These are phyloP conservation scores for Lenzites betulinus DNA, from an alignment of 768 basidiomycete species.

Conservation along the genomic window DNA sequence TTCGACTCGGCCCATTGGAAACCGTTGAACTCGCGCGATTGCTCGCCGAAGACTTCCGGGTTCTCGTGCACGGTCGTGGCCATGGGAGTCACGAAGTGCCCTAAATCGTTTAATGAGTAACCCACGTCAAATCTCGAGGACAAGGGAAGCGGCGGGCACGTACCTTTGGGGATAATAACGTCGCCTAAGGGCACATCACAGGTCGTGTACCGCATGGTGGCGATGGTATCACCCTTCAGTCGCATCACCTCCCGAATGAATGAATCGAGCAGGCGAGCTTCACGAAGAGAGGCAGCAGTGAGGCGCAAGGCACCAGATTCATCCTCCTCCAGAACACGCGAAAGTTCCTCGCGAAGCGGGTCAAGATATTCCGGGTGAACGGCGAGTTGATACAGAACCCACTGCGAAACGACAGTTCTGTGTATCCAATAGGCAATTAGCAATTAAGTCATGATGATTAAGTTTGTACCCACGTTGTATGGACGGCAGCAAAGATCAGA, in stretches of 20 bases:
- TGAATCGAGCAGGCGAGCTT: conserved; percentile 33
- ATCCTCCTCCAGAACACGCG: conserved; percentile 27
- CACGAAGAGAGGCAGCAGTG: conserved; percentile 32
- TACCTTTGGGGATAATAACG: conserved; percentile 36
- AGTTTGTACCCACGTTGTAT: conserved; percentile 34
- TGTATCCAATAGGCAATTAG: not conserved
- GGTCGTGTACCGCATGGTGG: conserved; percentile 32
- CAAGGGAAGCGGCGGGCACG: not conserved
- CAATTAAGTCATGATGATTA: not conserved
- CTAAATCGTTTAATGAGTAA: conserved; percentile 11
- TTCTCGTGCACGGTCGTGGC: conserved; percentile 34
- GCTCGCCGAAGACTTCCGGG: conserved; percentile 27
- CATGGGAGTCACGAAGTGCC: conserved; percentile 34
- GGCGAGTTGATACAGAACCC: conserved; percentile 37
- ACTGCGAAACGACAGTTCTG: conserved; percentile 37
- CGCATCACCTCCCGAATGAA: conserved; percentile 42
- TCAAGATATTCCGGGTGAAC: conserved; percentile 33
- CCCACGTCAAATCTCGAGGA: not conserved
- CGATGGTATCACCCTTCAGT: conserved; percentile 39
- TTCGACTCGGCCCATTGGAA: conserved; percentile 34
- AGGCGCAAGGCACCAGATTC: conserved; percentile 26
- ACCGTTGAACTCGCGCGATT: conserved; percentile 32
- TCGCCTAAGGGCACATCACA: conserved; percentile 29
- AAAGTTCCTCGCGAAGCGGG: conserved; percentile 33
- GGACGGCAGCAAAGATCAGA: conserved; percentile 39